A percentile compares a stretch with the other conserved stretches of the same genome.
Conservation (phyloP, 2,329 filamentous ascomycete genomes). For the Dendrostoma leiphaemia region DNA sequence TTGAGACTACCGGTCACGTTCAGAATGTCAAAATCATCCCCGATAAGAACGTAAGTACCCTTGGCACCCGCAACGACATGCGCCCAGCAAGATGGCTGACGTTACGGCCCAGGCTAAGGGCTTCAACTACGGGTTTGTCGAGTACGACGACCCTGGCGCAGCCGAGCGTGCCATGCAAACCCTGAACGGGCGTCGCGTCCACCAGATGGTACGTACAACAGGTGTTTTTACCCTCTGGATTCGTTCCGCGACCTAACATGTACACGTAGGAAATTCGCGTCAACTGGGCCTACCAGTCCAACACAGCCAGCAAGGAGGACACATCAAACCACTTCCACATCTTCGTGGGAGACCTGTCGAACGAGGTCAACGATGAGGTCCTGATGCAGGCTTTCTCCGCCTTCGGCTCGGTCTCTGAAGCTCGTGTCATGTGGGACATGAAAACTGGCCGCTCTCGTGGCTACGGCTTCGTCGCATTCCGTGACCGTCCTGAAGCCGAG, state of each 20-base stretch:
- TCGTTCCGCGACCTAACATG: constrained; percentile 3
- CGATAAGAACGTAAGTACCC: constrained; percentile 88
- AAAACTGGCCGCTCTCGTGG: constrained; percentile 97
- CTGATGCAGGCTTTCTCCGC: constrained; percentile 91
- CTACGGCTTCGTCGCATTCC: constrained; percentile 97
- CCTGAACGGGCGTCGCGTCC: constrained; percentile 89
- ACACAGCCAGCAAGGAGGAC: constrained; percentile 90
- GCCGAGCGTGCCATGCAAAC: constrained; percentile 97
- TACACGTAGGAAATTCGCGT: constrained; percentile 94
- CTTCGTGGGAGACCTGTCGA: constrained; percentile 95
- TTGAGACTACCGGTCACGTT: constrained; percentile 97
- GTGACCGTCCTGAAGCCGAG: constrained; percentile 89
- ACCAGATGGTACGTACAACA: constrained; percentile 74
- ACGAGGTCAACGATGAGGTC: constrained; percentile 97
- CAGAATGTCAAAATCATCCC: constrained; percentile 99
- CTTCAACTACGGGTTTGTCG: constrained; percentile 98
- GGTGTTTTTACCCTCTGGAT: neutral
- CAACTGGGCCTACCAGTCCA: constrained; percentile 99
- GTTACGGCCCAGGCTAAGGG: constrained; percentile 86
- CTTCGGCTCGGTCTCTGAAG: constrained; percentile 94
- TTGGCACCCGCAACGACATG: neutral
- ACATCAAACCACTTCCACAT: constrained; percentile 99
- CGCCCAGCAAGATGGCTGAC: constrained; percentile 18
- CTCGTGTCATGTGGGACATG: constrained; percentile 99
- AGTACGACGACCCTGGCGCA: constrained; percentile 96